These are phyloP conservation scores for Murraya koenigii DNA, from an alignment of 345 rosid species.

Conservation along the genomic window DNA sequence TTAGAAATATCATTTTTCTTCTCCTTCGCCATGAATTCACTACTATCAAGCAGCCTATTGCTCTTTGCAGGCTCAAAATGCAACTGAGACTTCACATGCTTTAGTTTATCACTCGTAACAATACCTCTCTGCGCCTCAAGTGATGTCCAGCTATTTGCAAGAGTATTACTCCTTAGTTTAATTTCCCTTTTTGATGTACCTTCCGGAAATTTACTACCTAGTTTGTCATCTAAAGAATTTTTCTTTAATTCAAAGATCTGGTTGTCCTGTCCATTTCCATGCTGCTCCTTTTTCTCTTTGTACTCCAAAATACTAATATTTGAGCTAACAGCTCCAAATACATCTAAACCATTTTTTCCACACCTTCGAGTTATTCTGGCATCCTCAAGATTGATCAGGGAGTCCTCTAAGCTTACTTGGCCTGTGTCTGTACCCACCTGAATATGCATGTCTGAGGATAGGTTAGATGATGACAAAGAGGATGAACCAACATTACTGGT, in stretches of 20 bases:
- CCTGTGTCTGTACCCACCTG: slow-evolving; percentile 18
- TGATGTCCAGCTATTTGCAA: slow-evolving; percentile 40
- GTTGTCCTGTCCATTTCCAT: slow-evolving; percentile 27
- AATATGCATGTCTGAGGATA: slow-evolving; percentile 16
- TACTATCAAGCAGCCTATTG: slow-evolving; percentile 22
- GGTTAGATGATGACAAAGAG: slow-evolving; percentile 18
- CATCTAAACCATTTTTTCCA: slow-evolving; percentile 24
- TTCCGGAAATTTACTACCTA: slow-evolving; percentile 31
- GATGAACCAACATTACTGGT: slow-evolving; percentile 19
- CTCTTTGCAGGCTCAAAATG: slow-evolving; percentile 37
- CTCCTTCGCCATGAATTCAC: slow-evolving; percentile 16
- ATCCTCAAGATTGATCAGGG: slow-evolving; percentile 17
- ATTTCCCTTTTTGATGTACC: slow-evolving; percentile 45
- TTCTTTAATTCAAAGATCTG: slow-evolving; percentile 26
- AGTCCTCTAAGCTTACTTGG: slow-evolving; percentile 17
- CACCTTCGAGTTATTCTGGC: slow-evolving; percentile 23
- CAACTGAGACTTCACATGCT: slow-evolving; percentile 58
- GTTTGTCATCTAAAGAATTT: slow-evolving; percentile 37
- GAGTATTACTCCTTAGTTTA: slow-evolving; percentile 56
- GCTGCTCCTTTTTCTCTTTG: slow-evolving; percentile 37
- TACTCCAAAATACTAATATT: slow-evolving; percentile 23
- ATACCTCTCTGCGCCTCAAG: slow-evolving; percentile 44
- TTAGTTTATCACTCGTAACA: slow-evolving; percentile 34
- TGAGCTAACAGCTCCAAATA: slow-evolving; percentile 23
- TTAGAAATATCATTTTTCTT: slow-evolving; percentile 26